phyloP scores from a whole-genome alignment of 2,329 filamentous ascomycete genomes.

The Colletotrichum costaricense region DNA sequence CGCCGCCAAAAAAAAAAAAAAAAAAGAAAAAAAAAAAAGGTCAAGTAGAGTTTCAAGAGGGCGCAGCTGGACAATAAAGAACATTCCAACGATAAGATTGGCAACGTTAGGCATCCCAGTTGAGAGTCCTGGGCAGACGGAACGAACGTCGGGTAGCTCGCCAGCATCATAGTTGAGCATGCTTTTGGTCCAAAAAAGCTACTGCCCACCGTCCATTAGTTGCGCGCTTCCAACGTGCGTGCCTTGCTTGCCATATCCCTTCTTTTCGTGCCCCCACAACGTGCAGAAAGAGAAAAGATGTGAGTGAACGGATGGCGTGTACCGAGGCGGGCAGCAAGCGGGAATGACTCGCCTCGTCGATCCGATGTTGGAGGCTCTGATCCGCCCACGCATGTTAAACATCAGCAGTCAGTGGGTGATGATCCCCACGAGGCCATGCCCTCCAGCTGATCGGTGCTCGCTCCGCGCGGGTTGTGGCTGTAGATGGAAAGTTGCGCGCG shows the following conservation, averaged over 20 bases:
- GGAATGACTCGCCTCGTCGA: conserved; percentile 22
- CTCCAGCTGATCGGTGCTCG: conserved; percentile 17
- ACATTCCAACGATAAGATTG: neutral
- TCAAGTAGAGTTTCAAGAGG: neutral
- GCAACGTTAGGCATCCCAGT: neutral
- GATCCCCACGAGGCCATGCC: neutral
- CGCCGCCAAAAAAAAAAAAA: neutral
- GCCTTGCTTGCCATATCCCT: too few species aligned
- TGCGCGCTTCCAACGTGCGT: neutral
- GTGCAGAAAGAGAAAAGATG: neutral
- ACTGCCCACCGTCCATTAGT: conserved; percentile 9
- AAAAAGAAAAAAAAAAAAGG: neutral
- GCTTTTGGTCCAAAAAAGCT: conserved; percentile 1
- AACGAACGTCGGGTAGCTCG: conserved; percentile 6
- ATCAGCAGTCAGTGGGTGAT: conserved; percentile 19
- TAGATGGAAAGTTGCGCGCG: neutral
- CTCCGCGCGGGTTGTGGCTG: neutral
- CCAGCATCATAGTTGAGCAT: neutral
- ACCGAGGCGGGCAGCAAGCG: neutral
- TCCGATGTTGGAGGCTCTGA: neutral
- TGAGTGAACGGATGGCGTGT: neutral
- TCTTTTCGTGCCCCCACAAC: neutral
- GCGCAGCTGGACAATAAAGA: neutral
- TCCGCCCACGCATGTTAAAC: neutral
- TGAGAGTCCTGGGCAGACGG: conserved; percentile 7